A percentile compares a stretch with the other conserved stretches of the same genome.
Conservation (phyloP, 495 filamentous ascomycete genomes). For the Penicillium egyptiacum region DNA sequence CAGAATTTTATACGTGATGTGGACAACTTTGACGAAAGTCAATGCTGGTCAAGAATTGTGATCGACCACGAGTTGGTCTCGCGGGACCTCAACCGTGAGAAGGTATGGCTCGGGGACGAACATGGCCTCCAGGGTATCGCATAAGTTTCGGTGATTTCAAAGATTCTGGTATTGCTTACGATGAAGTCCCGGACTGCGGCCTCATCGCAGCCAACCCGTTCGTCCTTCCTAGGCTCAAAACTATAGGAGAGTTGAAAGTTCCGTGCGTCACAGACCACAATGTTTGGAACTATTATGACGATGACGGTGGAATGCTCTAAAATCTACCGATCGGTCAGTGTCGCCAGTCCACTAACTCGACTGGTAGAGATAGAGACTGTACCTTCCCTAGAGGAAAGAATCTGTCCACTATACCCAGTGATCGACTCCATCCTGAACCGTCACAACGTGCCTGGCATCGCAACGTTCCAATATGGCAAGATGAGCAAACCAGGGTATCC, state of each 20-base stretch:
- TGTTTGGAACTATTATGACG: no score
- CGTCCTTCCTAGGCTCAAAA: background rate
- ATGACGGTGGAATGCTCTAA: no score
- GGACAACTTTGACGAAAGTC: background rate
- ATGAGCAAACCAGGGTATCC: background rate
- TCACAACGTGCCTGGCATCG: background rate
- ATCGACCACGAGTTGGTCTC: background rate
- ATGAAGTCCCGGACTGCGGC: background rate
- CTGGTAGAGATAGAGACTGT: background rate
- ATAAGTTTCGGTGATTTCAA: background rate
- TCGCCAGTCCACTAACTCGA: background rate
- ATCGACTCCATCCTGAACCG: background rate
- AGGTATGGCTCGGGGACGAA: background rate
- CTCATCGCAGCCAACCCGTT: background rate
- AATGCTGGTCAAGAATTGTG: background rate
- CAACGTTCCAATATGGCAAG: background rate
- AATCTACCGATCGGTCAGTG: no score
- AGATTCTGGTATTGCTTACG: background rate
- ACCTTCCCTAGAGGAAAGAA: background rate
- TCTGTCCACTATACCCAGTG: background rate
- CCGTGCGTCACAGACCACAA: no score
- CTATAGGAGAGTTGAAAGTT: background rate
- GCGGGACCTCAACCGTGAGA: background rate
- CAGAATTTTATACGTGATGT: no score
- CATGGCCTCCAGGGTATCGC: background rate